Conservation (phyloP, 371 early-diverging fungal species). For the Polyrhizophydium stewartii region DNA sequence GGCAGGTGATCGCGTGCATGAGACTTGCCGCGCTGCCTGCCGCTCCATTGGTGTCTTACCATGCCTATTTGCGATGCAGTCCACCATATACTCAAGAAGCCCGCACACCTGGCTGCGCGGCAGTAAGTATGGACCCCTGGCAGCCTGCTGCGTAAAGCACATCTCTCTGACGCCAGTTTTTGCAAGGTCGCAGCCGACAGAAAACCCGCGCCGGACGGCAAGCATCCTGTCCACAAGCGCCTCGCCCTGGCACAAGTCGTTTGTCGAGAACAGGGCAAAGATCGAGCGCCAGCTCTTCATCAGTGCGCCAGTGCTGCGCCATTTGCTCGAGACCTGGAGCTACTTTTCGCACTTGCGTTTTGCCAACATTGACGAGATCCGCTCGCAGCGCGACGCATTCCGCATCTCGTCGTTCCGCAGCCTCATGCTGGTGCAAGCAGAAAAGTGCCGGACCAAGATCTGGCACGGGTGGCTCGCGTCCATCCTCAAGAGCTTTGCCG, state of each 20-base stretch:
- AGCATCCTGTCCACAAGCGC: too few species aligned
- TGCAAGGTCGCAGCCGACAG: too few species aligned
- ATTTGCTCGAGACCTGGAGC: slow-evolving; percentile 33
- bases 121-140: background rate
- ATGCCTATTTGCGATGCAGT: background rate
- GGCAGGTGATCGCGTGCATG: slow-evolving; percentile 20
- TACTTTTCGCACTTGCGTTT: slow-evolving; percentile 27
- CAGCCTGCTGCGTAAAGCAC: background rate
- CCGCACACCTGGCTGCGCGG: slow-evolving; percentile 10
- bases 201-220: too few species aligned
- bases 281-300: slow-evolving; percentile 36
- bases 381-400: slow-evolving; percentile 30
- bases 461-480: slow-evolving; percentile 34
- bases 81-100: slow-evolving; percentile 18
- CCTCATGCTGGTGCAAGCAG: slow-evolving; percentile 47
- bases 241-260: slow-evolving; percentile 34
- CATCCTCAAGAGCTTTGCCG: slow-evolving; percentile 32
- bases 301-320: slow-evolving; percentile 26
- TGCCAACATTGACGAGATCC: slow-evolving; percentile 33
- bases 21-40: background rate
- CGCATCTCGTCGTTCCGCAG: slow-evolving; percentile 39
- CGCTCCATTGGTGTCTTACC: background rate
- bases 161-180: too few species aligned
- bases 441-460: slow-evolving; percentile 44
- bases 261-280: slow-evolving; percentile 30